These are phyloP conservation scores for Globisporangium middletonii DNA, from an alignment of 352 stramenopile genomes.

Conservation along the genomic window DNA sequence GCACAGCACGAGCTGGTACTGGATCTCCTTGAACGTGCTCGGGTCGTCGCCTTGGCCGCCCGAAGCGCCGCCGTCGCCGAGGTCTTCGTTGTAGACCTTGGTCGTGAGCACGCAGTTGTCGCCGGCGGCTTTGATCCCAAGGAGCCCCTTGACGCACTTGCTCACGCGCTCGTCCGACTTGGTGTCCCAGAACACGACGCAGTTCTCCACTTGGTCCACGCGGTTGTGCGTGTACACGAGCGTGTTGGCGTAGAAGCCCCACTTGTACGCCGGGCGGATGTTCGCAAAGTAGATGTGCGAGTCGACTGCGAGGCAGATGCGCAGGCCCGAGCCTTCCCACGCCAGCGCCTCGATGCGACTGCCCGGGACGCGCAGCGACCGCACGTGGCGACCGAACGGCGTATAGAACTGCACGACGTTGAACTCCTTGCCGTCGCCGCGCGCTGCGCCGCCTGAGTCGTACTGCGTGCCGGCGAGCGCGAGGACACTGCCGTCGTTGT, in stretches of 20 bases:
- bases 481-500: slow-evolving; percentile 89
- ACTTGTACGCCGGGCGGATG: slow-evolving; percentile 90
- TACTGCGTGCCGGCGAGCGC: slow-evolving; percentile 74
- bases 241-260: slow-evolving; percentile 87
- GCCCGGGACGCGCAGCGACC: slow-evolving; percentile 85
- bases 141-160: slow-evolving; percentile 82
- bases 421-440: slow-evolving; percentile 46
- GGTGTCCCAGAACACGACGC: slow-evolving; percentile 90
- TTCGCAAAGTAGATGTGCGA: slow-evolving; percentile 96
- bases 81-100: slow-evolving; percentile 77
- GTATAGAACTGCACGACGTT: slow-evolving; percentile 92
- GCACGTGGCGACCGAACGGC: slow-evolving; percentile 79
- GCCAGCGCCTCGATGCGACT: slow-evolving; percentile 82
- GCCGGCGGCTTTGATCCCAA: slow-evolving; percentile 72
- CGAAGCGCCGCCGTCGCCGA: slow-evolving; percentile 21
- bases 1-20: slow-evolving; percentile 85
- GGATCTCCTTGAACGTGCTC: slow-evolving; percentile 45
- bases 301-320: slow-evolving; percentile 91
- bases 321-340: slow-evolving; percentile 89
- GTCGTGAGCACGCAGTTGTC: slow-evolving; percentile 86
- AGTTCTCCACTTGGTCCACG: slow-evolving; percentile 83
- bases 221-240: slow-evolving; percentile 90
- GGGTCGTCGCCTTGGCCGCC: slow-evolving; percentile 10
- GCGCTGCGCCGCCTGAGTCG: slow-evolving; percentile 14
- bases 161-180: slow-evolving; percentile 80